phyloP scores from a whole-genome alignment of 2,329 filamentous ascomycete genomes.

The Sclerotinia subarctica region DNA sequence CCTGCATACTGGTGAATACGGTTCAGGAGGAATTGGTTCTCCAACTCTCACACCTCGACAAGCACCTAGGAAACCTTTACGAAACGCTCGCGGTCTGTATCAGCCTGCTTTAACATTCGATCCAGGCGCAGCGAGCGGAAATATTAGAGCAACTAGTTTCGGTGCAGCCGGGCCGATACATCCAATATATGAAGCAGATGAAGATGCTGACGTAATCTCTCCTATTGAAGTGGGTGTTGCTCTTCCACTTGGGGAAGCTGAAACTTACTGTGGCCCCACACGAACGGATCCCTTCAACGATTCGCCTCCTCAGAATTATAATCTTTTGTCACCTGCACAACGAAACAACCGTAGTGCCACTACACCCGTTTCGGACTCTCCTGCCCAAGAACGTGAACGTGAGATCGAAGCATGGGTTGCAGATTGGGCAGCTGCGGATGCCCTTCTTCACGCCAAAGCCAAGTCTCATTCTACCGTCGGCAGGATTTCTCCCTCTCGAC shows the following conservation, averaged over 20 bases:
- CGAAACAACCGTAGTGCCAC: conserved; percentile 21
- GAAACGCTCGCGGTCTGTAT: conserved; percentile 39
- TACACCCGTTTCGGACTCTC: conserved; percentile 30
- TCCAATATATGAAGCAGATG: conserved; percentile 62
- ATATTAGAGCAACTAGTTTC: conserved; percentile 45
- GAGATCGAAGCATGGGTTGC: conserved; percentile 40
- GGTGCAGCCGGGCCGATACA: conserved; percentile 54
- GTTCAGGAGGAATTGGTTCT: conserved; percentile 24
- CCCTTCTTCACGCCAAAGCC: conserved; percentile 34
- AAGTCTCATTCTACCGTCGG: conserved; percentile 34
- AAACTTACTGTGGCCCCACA: conserved; percentile 20
- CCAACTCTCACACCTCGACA: conserved; percentile 27
- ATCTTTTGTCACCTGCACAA: conserved; percentile 17
- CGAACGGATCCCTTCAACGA: conserved; percentile 37
- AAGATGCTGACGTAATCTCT: conserved; percentile 38
- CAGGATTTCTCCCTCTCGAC: conserved; percentile 36
- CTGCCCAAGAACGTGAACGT: conserved; percentile 34
- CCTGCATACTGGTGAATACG: conserved; percentile 28
- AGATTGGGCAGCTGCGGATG: conserved; percentile 40
- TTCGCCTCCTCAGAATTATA: conserved; percentile 21
- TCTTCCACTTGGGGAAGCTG: conserved; percentile 21
- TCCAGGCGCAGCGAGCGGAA: conserved; percentile 29
- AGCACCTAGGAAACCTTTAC: conserved; percentile 41
- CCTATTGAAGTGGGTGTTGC: conserved; percentile 29
- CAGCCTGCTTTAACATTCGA: conserved; percentile 46